A percentile compares a stretch with the other conserved stretches of the same genome.
These are phyloP conservation scores for Debaryomycetaceae sp. DNA, from an alignment of 1,139 yeast genomes.

Conservation along the genomic window DNA sequence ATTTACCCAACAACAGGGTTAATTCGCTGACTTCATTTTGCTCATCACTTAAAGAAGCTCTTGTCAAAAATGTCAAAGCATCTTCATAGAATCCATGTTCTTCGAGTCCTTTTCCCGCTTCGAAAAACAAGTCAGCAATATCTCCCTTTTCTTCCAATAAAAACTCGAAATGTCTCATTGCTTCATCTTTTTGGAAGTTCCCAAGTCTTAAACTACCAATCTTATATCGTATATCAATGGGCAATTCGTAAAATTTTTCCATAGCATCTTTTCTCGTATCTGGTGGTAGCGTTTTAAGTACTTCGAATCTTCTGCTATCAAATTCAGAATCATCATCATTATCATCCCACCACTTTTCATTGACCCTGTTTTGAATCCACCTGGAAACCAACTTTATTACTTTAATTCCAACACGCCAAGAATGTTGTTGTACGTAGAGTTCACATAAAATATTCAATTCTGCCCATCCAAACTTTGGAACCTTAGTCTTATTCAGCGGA, in stretches of 20 bases:
- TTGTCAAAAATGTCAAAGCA: constrained; percentile 64
- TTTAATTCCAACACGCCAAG: constrained; percentile 61
- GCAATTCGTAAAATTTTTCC: constrained; percentile 47
- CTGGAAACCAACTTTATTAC: constrained; percentile 71
- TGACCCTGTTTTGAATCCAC: constrained; percentile 73
- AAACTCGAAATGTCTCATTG: constrained; percentile 58
- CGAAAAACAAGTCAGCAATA: constrained; percentile 69
- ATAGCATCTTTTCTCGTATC: constrained; percentile 22
- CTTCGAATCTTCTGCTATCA: constrained; percentile 49
- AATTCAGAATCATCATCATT: constrained; percentile 74
- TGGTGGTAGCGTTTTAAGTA: constrained; percentile 14
- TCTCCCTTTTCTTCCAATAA: constrained; percentile 58
- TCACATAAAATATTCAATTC: constrained; percentile 83
- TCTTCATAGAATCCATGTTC: constrained; percentile 66
- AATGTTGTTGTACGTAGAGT: constrained; percentile 64
- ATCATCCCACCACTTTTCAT: constrained; percentile 84
- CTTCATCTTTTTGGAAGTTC: constrained; percentile 63
- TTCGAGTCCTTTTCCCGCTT: constrained; percentile 73
- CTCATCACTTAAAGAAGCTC: constrained; percentile 51
- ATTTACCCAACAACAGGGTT: constrained; percentile 66
- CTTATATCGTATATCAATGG: constrained; percentile 83
- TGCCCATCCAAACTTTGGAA: constrained; percentile 74
- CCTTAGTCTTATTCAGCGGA: constrained; percentile 23
- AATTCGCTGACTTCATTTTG: constrained; percentile 45
- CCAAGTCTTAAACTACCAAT: constrained; percentile 72